Evolutionary conservation across 108 stramenopile genomes (phyloP).

Genomic region (Nannochloropsis granulata): DNA sequence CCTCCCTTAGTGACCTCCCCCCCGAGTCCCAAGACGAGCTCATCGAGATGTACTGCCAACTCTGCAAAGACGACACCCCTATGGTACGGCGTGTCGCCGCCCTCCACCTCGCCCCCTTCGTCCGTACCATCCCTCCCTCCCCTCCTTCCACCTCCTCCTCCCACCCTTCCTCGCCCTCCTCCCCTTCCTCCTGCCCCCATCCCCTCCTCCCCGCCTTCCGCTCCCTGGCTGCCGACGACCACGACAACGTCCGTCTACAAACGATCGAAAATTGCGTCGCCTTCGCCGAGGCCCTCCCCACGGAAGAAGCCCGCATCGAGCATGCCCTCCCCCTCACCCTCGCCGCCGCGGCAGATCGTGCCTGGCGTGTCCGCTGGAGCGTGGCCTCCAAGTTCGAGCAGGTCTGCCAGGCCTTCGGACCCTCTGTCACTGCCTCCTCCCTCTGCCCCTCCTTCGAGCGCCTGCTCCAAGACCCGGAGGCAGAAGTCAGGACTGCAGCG

Average conservation of each 20-base stretch:
- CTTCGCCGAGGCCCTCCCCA: conserved; percentile 55
- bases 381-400: conserved; percentile 67
- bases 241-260: conserved; percentile 86
- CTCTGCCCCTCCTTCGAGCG: conserved; percentile 22
- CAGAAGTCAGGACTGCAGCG: conserved; percentile 73
- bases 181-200: neutral
- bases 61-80: conserved; percentile 82
- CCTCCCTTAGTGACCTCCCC: neutral
- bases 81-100: conserved; percentile 84
- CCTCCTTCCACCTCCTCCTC: neutral
- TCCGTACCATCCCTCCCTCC: neutral
- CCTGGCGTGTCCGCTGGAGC: conserved; percentile 90
- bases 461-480: conserved; percentile 33
- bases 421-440: conserved; percentile 5
- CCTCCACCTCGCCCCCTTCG: conserved; percentile 53
- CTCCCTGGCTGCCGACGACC: conserved; percentile 68
- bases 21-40: neutral
- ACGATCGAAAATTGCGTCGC: conserved; percentile 70
- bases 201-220: conserved; percentile 49
- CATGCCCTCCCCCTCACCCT: conserved; percentile 14
- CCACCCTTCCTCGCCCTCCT: neutral
- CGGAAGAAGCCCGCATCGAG: conserved; percentile 31
- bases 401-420: conserved; percentile 49
- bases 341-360: conserved; percentile 50
- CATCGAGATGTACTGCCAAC: conserved; percentile 41